Percentiles rank a stretch among this genome's conserved stretches.
phyloP scores from a whole-genome alignment of 2,329 filamentous ascomycete species.

The Fusarium foetens region DNA sequence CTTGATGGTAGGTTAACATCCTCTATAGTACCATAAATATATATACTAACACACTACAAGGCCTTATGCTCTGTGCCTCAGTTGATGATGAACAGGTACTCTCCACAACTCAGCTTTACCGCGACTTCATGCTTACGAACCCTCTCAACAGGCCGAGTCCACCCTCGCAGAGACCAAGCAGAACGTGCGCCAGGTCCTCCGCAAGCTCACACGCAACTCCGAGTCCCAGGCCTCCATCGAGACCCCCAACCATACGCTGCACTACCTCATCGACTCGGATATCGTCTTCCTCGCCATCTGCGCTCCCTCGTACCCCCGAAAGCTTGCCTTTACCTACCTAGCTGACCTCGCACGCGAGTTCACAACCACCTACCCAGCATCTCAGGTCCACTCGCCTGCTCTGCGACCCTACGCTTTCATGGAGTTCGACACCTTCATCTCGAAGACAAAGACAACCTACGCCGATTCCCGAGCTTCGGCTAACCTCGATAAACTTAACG shows the following conservation, averaged over 20 bases:
- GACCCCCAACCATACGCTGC: constrained; percentile 81
- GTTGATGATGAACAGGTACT: constrained; percentile 87
- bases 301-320: constrained; percentile 93
- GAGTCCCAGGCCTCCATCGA: constrained; percentile 94
- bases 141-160: constrained; percentile 64
- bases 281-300: constrained; percentile 94
- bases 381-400: constrained; percentile 77
- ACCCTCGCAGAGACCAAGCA: constrained; percentile 88
- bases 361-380: constrained; percentile 79
- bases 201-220: constrained; percentile 86
- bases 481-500: constrained; percentile 95
- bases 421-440: constrained; percentile 97
- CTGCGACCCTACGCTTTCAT: constrained; percentile 96
- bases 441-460: constrained; percentile 91
- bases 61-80: constrained; percentile 93
- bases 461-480: constrained; percentile 89
- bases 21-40: background rate
- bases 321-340: constrained; percentile 98
- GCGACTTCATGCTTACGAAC: background rate
- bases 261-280: constrained; percentile 87
- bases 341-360: constrained; percentile 93
- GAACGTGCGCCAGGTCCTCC: constrained; percentile 90
- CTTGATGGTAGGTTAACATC: constrained; percentile 75
- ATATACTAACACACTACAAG: constrained; percentile 57
- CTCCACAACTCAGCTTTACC: background rate